Evolutionary conservation across 345 rosid genomes (phyloP).

Genomic region (Reutealis trisperma): DNA sequence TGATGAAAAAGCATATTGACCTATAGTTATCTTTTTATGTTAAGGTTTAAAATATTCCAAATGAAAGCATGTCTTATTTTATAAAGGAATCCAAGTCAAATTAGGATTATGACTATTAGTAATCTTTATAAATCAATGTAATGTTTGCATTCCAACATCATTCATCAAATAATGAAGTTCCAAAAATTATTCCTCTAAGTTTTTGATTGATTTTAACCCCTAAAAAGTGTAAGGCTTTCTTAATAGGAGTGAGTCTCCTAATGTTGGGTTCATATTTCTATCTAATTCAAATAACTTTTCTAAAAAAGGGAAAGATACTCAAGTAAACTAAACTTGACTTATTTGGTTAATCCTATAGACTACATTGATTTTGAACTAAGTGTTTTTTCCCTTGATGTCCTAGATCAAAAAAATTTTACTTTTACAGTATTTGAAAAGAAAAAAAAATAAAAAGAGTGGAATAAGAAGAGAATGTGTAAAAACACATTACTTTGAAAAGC

Average conservation of each 20-base stretch:
- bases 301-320: neutral
- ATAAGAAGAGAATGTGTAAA: conserved; percentile 1
- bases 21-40: neutral
- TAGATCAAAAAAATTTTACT: neutral
- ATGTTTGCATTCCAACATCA: neutral
- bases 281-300: neutral
- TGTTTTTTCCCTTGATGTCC: neutral
- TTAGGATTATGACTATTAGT: neutral
- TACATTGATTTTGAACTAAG: neutral
- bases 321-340: neutral
- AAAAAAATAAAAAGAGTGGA: neutral
- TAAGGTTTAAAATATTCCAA: neutral
- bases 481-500: conserved; percentile 15
- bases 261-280: neutral
- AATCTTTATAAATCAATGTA: neutral
- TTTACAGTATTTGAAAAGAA: neutral
- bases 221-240: neutral
- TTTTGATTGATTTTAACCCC: neutral
- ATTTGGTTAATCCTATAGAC: neutral
- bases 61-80: neutral
- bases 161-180: neutral
- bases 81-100: neutral
- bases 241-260: neutral
- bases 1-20: neutral
- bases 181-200: neutral